These are phyloP conservation scores for Naganishia sp. DNA, from an alignment of 1,284 basidiomycete genomes.

Conservation along the genomic window DNA sequence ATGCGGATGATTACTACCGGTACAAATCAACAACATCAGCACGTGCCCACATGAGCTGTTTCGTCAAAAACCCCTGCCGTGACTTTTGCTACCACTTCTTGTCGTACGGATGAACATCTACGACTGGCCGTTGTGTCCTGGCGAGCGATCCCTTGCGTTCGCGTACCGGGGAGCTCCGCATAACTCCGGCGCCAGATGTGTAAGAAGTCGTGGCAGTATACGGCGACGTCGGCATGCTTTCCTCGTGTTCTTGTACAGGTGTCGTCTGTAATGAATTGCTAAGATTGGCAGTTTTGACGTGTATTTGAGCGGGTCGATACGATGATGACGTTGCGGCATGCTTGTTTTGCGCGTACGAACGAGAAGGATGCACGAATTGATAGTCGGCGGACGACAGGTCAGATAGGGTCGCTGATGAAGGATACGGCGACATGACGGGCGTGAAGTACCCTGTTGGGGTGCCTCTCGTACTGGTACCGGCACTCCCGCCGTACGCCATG, in stretches of 20 bases:
- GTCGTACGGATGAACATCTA: constrained; percentile 15
- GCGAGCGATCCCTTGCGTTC: constrained; percentile 20
- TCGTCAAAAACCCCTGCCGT: neutral
- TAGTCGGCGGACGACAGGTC: neutral
- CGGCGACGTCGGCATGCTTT: constrained; percentile 20
- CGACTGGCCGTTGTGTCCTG: constrained; percentile 2
- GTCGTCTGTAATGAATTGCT: too few relatives aligned
- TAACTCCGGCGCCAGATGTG: constrained; percentile 12
- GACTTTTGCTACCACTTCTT: constrained; percentile 11
- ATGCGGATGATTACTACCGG: neutral
- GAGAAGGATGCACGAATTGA: too few relatives aligned
- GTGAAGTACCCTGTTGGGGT: constrained; percentile 24
- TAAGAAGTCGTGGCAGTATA: constrained; percentile 21
- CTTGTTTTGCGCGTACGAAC: too few relatives aligned
- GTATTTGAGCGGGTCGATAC: constrained; percentile 3
- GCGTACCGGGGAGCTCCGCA: constrained; percentile 20
- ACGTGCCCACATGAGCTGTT: neutral
- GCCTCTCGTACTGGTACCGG: neutral
- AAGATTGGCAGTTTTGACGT: constrained; percentile 3
- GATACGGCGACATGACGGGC: constrained; percentile 19
- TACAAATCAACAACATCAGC: neutral
- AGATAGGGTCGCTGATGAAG: constrained; percentile 7
- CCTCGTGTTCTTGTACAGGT: constrained; percentile 4
- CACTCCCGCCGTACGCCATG: constrained; percentile 1
- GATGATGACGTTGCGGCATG: neutral